Conservation (phyloP, 352 stramenopile genomes). For the Phytophthora palmivora region DNA sequence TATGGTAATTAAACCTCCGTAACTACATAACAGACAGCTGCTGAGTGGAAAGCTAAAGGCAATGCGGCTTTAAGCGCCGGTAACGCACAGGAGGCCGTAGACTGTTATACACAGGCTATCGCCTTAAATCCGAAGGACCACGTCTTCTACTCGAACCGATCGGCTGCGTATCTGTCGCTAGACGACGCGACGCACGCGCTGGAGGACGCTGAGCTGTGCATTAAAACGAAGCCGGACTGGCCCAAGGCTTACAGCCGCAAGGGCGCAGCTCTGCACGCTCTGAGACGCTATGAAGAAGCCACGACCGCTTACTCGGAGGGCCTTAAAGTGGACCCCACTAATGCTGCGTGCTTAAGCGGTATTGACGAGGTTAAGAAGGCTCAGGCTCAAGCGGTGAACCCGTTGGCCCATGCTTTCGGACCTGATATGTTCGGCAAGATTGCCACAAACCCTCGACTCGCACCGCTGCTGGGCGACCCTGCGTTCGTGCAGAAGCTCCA, state of each 20-base stretch:
- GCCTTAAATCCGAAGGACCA: slow-evolving; percentile 95
- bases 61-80: slow-evolving; percentile 95
- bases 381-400: slow-evolving; percentile 78
- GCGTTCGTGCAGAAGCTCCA: slow-evolving; percentile 87
- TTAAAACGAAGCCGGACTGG: slow-evolving; percentile 95
- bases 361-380: slow-evolving; percentile 95
- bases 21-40: slow-evolving; percentile 36
- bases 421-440: slow-evolving; percentile 96
- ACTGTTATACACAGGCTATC: slow-evolving; percentile 98
- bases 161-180: slow-evolving; percentile 97
- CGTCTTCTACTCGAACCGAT: slow-evolving; percentile 99
- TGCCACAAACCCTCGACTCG: slow-evolving; percentile 88
- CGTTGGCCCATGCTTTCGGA: slow-evolving; percentile 92
- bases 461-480: slow-evolving; percentile 92
- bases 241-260: slow-evolving; percentile 98
- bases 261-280: slow-evolving; percentile 96
- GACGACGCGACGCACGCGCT: slow-evolving; percentile 93
- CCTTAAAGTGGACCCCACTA: slow-evolving; percentile 92
- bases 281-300: slow-evolving; percentile 89
- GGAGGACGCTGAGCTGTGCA: slow-evolving; percentile 96
- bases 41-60: slow-evolving; percentile 94
- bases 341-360: slow-evolving; percentile 93
- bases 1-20: no score
- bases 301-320: slow-evolving; percentile 85
- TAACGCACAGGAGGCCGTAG: slow-evolving; percentile 95